Evolutionary conservation across 768 basidiomycete species (phyloP).

Genomic region (Brasilioporus rufonigricans): DNA sequence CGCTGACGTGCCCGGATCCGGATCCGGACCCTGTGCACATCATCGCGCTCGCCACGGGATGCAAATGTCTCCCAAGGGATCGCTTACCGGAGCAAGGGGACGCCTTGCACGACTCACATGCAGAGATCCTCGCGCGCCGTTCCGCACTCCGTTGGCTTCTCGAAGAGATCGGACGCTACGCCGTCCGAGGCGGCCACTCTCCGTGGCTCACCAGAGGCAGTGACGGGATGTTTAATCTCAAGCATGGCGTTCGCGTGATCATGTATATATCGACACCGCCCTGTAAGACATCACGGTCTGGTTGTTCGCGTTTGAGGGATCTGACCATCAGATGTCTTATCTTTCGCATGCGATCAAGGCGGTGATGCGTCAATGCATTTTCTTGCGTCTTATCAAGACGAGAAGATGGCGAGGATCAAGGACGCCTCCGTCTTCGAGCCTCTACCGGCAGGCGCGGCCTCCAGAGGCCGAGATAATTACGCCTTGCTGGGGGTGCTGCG

Average conservation of each 20-base stretch:
- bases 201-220: slow-evolving; percentile 44
- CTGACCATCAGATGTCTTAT: slow-evolving; percentile 1
- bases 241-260: slow-evolving; percentile 46
- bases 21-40: slow-evolving; percentile 41
- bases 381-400: slow-evolving; percentile 73
- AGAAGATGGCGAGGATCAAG: slow-evolving; percentile 69
- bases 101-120: slow-evolving; percentile 84
- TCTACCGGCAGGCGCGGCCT: slow-evolving; percentile 38
- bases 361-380: slow-evolving; percentile 87
- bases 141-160: slow-evolving; percentile 78
- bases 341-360: slow-evolving; percentile 44
- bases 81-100: slow-evolving; percentile 70
- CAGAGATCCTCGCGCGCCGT: slow-evolving; percentile 86
- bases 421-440: slow-evolving; percentile 38
- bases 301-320: slow-evolving; percentile 46
- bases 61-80: slow-evolving; percentile 74
- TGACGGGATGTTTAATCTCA: slow-evolving; percentile 46
- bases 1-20: slow-evolving; percentile 41
- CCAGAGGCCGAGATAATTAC: slow-evolving; percentile 83
- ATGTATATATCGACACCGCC: slow-evolving; percentile 80
- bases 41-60: slow-evolving; percentile 77
- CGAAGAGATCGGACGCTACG: slow-evolving; percentile 51
- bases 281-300: slow-evolving; percentile 34
- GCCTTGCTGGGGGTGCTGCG: slow-evolving; percentile 71
- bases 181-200: slow-evolving; percentile 35